A percentile compares a stretch with the other conserved stretches of the same genome.
Evolutionary conservation across 2,329 filamentous ascomycete genomes (phyloP).

Genomic region (Knufia petricola): DNA sequence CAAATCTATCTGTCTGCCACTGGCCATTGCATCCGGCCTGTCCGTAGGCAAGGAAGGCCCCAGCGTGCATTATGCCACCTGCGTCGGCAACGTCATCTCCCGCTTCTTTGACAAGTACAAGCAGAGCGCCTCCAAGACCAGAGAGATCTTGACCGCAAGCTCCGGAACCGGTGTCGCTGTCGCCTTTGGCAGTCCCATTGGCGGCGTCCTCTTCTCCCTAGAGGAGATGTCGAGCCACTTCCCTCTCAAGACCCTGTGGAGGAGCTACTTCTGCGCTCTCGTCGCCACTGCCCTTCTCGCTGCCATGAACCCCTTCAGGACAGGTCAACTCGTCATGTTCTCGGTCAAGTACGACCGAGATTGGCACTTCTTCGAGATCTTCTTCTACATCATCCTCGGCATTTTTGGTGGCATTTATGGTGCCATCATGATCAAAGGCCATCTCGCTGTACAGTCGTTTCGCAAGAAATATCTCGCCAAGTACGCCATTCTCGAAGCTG

Average conservation of each 20-base stretch:
- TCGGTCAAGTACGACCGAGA: constrained; percentile 89
- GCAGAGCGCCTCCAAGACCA: constrained; percentile 82
- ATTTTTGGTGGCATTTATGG: constrained; percentile 92
- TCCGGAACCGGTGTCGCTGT: constrained; percentile 93
- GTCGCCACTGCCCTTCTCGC: constrained; percentile 88
- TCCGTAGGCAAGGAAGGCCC: constrained; percentile 96
- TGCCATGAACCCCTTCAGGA: constrained; percentile 95
- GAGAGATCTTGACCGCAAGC: constrained; percentile 89
- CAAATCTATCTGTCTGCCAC: constrained; percentile 81
- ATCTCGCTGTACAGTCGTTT: constrained; percentile 80
- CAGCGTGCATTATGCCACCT: constrained; percentile 97
- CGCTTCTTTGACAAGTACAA: constrained; percentile 86
- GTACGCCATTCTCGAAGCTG: constrained; percentile 79
- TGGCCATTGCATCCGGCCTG: constrained; percentile 87
- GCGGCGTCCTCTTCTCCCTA: constrained; percentile 88
- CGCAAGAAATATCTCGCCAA: constrained; percentile 81
- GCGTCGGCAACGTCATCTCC: constrained; percentile 92
- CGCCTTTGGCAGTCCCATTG: constrained; percentile 94
- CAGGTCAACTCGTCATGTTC: constrained; percentile 98
- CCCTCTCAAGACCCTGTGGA: constrained; percentile 93
- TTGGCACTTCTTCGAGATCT: constrained; percentile 94
- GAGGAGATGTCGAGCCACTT: constrained; percentile 98
- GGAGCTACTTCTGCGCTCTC: constrained; percentile 94
- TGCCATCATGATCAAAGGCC: constrained; percentile 97
- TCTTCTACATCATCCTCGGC: constrained; percentile 87